Percentiles rank a stretch among this genome's conserved stretches.
phyloP scores from a whole-genome alignment of 2,329 filamentous ascomycete genomes.

The Chaetoscypha palmicola region DNA sequence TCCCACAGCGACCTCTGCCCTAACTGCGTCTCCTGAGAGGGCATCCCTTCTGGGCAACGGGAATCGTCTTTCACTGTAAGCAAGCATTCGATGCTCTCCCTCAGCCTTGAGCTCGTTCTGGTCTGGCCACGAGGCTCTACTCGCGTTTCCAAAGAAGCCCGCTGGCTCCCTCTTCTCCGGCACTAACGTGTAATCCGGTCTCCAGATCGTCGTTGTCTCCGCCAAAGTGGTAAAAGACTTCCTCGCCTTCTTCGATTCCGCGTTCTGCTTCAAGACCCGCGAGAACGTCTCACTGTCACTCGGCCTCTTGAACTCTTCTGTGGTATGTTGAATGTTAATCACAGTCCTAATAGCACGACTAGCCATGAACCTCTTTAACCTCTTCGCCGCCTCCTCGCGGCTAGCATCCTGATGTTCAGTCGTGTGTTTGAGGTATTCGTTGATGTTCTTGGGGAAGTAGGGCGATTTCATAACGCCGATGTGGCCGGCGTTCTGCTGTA shows the following conservation, averaged over 20 bases:
- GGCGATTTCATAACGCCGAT: slow-evolving; percentile 6
- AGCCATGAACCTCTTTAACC: not conserved
- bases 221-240: not conserved
- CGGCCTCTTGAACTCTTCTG: not conserved
- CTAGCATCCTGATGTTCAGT: not conserved
- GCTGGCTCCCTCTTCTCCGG: slow-evolving; percentile 3
- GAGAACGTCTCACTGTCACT: not conserved
- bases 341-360: not conserved
- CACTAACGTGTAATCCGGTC: not conserved
- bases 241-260: not conserved
- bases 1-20: not conserved
- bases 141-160: not conserved
- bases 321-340: slow-evolving; percentile 4
- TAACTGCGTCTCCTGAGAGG: slow-evolving; percentile 3
- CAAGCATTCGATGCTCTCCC: slow-evolving; percentile 6
- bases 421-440: slow-evolving; percentile 4
- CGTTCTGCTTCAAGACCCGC: not conserved
- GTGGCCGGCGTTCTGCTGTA: slow-evolving; percentile 8
- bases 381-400: not conserved
- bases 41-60: slow-evolving; percentile 10
- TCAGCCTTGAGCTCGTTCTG: slow-evolving; percentile 11
- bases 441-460: slow-evolving; percentile 4
- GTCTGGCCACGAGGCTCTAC: slow-evolving; percentile 10
- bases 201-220: slow-evolving; percentile 7
- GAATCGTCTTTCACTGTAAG: slow-evolving; percentile 5